phyloP scores from a whole-genome alignment of 2,329 filamentous ascomycete species.

The Sarocladium strictum region DNA sequence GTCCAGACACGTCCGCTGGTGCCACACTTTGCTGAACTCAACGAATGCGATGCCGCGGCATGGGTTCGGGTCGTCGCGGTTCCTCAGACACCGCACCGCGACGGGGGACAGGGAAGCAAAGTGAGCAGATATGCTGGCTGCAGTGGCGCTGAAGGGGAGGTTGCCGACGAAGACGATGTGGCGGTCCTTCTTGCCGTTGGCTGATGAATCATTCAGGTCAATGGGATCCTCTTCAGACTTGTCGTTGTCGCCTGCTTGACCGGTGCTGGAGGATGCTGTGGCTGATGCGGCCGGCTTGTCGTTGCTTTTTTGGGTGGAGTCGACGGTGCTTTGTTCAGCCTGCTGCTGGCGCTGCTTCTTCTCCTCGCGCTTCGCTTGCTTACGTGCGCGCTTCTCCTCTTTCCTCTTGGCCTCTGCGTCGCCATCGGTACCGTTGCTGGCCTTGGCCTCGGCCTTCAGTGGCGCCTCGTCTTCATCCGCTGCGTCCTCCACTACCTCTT shows the following conservation, averaged over 20 bases:
- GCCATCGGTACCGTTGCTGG: slow-evolving; percentile 14
- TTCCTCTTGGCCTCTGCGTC: slow-evolving; percentile 17
- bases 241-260: slow-evolving; percentile 3
- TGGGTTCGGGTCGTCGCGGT: slow-evolving; percentile 52
- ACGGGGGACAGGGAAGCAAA: slow-evolving; percentile 60
- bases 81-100: slow-evolving; percentile 60
- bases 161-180: slow-evolving; percentile 54
- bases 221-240: slow-evolving; percentile 11
- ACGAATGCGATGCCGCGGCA: slow-evolving; percentile 79
- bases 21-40: slow-evolving; percentile 79
- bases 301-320: slow-evolving; percentile 26
- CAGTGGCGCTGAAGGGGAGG: slow-evolving; percentile 77
- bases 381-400: slow-evolving; percentile 22
- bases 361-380: slow-evolving; percentile 20
- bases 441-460: slow-evolving; percentile 16
- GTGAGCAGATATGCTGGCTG: slow-evolving; percentile 62
- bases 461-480: slow-evolving; percentile 17
- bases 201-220: slow-evolving; percentile 11
- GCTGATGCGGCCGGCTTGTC: slow-evolving; percentile 12
- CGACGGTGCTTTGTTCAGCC: slow-evolving; percentile 13
- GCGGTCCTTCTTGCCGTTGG: slow-evolving; percentile 19
- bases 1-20: slow-evolving; percentile 89
- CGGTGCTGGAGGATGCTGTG: slow-evolving; percentile 26
- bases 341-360: slow-evolving; percentile 19
- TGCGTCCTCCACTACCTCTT: slow-evolving; percentile 21